These are phyloP conservation scores for Grosmannia clavigera DNA, from an alignment of 2,329 filamentous ascomycete genomes.

Conservation along the genomic window DNA sequence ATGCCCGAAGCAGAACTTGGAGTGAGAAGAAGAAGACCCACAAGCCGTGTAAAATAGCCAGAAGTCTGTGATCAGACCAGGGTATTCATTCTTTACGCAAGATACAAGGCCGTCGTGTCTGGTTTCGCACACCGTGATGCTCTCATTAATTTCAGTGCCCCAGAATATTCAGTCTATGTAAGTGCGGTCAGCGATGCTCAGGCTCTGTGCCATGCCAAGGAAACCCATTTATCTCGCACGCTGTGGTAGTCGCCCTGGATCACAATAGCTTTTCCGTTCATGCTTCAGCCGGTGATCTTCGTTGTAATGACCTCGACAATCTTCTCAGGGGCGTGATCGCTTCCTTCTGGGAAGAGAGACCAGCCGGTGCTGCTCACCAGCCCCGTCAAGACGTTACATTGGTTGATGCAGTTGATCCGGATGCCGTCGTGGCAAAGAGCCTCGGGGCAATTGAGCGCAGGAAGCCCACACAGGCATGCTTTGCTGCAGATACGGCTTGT, in stretches of 20 bases:
- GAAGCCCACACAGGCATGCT: not conserved
- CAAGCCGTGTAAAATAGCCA: not conserved
- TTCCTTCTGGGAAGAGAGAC: not conserved
- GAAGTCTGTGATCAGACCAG: not conserved
- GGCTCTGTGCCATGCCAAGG: not conserved
- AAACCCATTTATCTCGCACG: not conserved
- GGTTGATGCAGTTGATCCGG: conserved; percentile 1
- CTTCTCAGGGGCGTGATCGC: not conserved
- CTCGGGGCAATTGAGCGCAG: not conserved
- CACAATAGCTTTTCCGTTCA: not conserved
- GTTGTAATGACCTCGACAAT: not conserved
- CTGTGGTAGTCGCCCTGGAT: not conserved
- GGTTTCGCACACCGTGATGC: not conserved
- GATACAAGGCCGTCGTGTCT: not conserved
- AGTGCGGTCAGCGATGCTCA: not conserved
- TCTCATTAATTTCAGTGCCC: not conserved
- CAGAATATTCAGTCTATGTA: not conserved
- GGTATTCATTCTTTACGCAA: not conserved
- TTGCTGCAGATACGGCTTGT: not conserved
- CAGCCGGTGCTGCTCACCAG: not conserved
- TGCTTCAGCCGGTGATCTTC: not conserved
- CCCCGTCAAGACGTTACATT: not conserved
- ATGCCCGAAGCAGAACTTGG: no score
- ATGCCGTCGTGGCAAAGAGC: conserved; percentile 13
- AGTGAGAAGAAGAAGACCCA: not conserved